Conservation (phyloP, 495 filamentous ascomycete species). For the Massariosphaeria phaeospora region DNA sequence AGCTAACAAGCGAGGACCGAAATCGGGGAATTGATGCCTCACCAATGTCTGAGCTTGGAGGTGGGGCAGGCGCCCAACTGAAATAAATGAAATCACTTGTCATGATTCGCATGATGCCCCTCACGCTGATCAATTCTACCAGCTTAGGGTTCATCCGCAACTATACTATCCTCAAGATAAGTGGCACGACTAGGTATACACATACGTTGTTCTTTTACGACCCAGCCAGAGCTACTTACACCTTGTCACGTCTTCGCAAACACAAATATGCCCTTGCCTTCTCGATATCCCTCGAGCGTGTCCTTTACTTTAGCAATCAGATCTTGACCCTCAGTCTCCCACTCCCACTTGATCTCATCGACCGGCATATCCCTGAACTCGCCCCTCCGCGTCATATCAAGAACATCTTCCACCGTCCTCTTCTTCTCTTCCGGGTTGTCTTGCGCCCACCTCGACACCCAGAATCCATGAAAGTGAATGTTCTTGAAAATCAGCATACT, state of each 20-base stretch:
- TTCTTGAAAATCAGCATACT: constrained; percentile 87
- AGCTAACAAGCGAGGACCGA: too few species aligned
- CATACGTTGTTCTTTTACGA: too few species aligned
- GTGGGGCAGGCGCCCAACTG: too few species aligned
- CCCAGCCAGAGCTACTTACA: too few species aligned
- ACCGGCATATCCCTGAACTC: constrained; percentile 79
- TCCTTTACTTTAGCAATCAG: constrained; percentile 30
- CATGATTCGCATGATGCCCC: too few species aligned
- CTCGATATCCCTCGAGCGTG: constrained; percentile 35
- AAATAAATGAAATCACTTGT: too few species aligned
- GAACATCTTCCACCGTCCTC: constrained; percentile 72
- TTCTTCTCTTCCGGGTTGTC: constrained; percentile 67
- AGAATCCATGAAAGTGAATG: constrained; percentile 82
- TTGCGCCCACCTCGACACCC: constrained; percentile 87
- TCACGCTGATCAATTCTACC: too few species aligned
- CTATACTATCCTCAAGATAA: too few species aligned
- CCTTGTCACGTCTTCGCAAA: constrained; percentile 62
- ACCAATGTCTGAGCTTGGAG: too few species aligned
- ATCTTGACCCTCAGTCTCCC: constrained; percentile 61
- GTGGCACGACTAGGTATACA: too few species aligned
- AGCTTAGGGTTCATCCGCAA: too few species aligned
- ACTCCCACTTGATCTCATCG: constrained; percentile 72
- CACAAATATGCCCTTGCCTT: constrained; percentile 85
- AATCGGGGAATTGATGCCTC: too few species aligned
- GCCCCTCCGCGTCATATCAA: constrained; percentile 65